Base-by-base conservation (phyloP, 2,329 filamentous ascomycete species). In the Verticillium tricorpus region DNA sequence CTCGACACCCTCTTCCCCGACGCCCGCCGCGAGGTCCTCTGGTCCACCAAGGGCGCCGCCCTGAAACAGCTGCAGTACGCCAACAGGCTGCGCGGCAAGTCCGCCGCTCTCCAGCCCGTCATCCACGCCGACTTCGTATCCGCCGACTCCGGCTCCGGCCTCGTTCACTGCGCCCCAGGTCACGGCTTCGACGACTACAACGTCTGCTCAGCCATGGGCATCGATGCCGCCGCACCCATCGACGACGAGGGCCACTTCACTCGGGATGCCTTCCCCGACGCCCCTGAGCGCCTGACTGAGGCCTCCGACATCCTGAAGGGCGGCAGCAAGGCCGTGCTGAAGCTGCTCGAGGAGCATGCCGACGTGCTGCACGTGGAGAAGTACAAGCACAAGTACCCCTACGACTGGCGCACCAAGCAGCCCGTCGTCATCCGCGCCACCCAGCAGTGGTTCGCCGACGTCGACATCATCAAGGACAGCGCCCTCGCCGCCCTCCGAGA, bases 151-250 rank as follows among this genome's bases (percentile, higher is more conserved):
- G 95, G 95, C 58, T 93, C 94, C 28, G 95, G 95, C 12, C 80
- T 99, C n/a, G 95, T 99, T 35, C 95, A 99, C 73, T 83, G 93
- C 66, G 95, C 95, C 2, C 94, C 95, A 7, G 95, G 95, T 3
- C 95, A 99, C 71, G 95, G 95, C 55, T 95, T 97, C 81, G 95
- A 99, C 45, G 95, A 99, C 72, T 99, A 98, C 71, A 87, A 94
- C 64, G 86, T 89, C 5, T 97, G 93, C 73, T 83, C 84, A 57
- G 76, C 83, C 28, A 80, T 90, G 56, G 88, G 85, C 1, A 90
- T 98, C 61, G 80, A 85, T 1, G 89, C 89, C 1, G 89, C 90
- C 69, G 92, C 94, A 5, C 94, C 94, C 0, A 89, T 99, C 15
- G 89, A 96, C 67, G 89, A 92, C 67, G 81, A 89, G 19, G 95